Evolutionary conservation across 441 rosid species (phyloP).

Genomic region (Eruca vesicaria): DNA sequence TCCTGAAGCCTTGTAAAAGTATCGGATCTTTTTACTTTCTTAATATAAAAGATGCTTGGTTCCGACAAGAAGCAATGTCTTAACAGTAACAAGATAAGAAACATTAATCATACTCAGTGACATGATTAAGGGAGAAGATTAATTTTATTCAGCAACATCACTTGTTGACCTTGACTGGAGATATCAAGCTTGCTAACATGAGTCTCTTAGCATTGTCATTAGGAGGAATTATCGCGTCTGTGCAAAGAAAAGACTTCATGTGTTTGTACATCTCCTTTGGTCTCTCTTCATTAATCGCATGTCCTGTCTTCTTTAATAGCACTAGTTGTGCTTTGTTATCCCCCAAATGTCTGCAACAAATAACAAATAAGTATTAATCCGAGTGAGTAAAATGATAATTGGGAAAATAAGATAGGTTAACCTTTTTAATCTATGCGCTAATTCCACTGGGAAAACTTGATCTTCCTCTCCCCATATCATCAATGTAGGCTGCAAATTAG

Average conservation of each 20-base stretch:
- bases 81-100: neutral
- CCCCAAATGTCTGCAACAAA: conserved; percentile 43
- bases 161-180: conserved; percentile 18
- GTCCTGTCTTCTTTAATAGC: conserved; percentile 66
- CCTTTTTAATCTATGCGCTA: conserved; percentile 70
- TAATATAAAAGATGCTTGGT: neutral
- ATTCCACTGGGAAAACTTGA: conserved; percentile 64
- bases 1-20: neutral
- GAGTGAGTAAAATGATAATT: neutral
- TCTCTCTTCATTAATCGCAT: conserved; percentile 68
- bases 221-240: conserved; percentile 25
- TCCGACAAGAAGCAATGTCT: conserved; percentile 7
- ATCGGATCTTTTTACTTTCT: neutral
- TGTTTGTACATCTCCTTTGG: conserved; percentile 56
- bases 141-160: neutral
- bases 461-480: conserved; percentile 75
- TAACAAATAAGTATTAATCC: neutral
- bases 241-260: conserved; percentile 55
- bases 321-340: neutral
- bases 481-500: conserved; percentile 47
- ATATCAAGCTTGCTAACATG: conserved; percentile 27
- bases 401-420: neutral
- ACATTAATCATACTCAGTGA: neutral
- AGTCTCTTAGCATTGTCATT: conserved; percentile 26
- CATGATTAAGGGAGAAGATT: neutral